Evolutionary conservation across 768 basidiomycete species (phyloP), one percentile per base, ranked within the genome.

Genomic region (Tricholoma flavovirens): DNA sequence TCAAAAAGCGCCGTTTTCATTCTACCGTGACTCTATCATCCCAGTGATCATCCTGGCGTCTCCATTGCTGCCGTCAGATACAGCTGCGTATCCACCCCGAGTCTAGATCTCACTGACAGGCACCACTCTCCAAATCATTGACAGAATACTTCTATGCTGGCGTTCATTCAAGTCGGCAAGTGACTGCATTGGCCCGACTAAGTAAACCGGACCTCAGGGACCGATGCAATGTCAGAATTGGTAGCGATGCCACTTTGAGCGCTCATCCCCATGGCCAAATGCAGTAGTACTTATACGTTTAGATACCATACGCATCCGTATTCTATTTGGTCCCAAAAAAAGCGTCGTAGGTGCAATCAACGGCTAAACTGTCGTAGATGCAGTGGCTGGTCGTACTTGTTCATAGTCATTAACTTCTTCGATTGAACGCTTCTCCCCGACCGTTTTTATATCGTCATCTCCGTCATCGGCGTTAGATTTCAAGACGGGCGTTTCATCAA

Each of bases 391-490:
- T 40, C 62, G 57, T 24, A 56, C 36, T 3, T 56, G 58, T 51
- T 57, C 56, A 24, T 57, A 55, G 8, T 54, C 59, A 10, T 56
- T 62, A 49, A 59, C 63, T 50, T 59, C 66, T 58, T 61, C 59
- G 15, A 60, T 56, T 19, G 60, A 59, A 50, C 42, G 57, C 45
- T 40, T 56, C 32, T 66, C 65, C 46, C 40, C 57, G 12, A 50
- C 54, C 29, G 57, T 67, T 14, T 63, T 67, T 56, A 69, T 66
- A 49, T 72, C 73, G 26, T 65, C 56, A 48, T 67, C 66, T 19
- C 17, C 26, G 3, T 53, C 51, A 19, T 24, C 49, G 17, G n/a
- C 56, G 17, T 46, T 57, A 29, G 32, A n/a, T 48, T 59, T 45
- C 24, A 35, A 2, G 40, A 30, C 33, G 35, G 46, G 53, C 40